Percentiles rank a stretch among this genome's conserved stretches.
These are phyloP conservation scores for Globisporangium paddicum DNA, from an alignment of 352 stramenopile genomes.

Conservation along the genomic window DNA sequence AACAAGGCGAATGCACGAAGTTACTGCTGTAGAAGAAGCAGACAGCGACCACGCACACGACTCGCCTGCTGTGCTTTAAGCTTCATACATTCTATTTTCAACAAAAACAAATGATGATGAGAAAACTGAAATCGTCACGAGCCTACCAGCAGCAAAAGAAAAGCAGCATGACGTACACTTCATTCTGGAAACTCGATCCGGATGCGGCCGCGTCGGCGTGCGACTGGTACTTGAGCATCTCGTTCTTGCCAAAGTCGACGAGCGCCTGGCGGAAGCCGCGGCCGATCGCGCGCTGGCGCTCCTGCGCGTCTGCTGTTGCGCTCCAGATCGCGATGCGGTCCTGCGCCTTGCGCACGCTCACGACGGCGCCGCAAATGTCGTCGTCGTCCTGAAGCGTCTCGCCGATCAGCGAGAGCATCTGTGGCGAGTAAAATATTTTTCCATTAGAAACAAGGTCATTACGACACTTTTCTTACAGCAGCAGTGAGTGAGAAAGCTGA, in stretches of 20 bases:
- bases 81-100: conserved; percentile 76
- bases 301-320: conserved; percentile 64
- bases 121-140: neutral
- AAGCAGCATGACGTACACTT: conserved; percentile 57
- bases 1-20: neutral
- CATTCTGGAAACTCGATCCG: conserved; percentile 89
- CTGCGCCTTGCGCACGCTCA: conserved; percentile 93
- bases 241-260: conserved; percentile 83
- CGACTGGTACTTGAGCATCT: conserved; percentile 87
- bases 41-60: neutral
- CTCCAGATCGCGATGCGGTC: conserved; percentile 96
- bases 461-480: neutral
- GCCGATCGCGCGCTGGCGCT: conserved; percentile 77
- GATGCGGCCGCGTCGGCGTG: conserved; percentile 83
- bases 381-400: conserved; percentile 94
- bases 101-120: conserved; percentile 1
- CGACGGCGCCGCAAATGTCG: conserved; percentile 94
- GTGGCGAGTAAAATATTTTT: conserved; percentile 1
- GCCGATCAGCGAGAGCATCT: conserved; percentile 94
- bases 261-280: conserved; percentile 76
- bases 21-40: neutral
- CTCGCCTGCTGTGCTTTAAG: conserved; percentile 28
- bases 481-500: neutral
- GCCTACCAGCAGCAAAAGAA: neutral
- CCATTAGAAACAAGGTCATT: neutral